These are phyloP conservation scores for Clarireedia sp. DNA, from an alignment of 2,329 filamentous ascomycete species.

Conservation along the genomic window DNA sequence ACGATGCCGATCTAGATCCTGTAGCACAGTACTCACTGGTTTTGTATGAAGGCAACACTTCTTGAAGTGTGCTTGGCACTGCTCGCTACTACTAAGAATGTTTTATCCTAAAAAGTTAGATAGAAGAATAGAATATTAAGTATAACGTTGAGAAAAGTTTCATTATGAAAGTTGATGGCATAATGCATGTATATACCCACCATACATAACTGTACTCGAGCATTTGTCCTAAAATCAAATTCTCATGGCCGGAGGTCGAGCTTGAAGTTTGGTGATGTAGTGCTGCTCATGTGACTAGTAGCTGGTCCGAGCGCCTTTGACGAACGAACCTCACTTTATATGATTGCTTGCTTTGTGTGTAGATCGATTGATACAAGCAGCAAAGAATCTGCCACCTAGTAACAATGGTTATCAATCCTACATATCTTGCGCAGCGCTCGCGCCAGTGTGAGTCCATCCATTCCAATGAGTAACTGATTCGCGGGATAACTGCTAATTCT, in stretches of 20 bases:
- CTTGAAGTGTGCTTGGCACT: too few relatives aligned
- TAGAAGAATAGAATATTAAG: too few relatives aligned
- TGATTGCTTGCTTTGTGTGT: neutral
- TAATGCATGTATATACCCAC: too few relatives aligned
- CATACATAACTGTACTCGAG: neutral
- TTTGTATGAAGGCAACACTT: too few relatives aligned
- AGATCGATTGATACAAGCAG: slow-evolving; percentile 1
- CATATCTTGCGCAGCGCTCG: slow-evolving; percentile 78
- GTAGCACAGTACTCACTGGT: too few relatives aligned
- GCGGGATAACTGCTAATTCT: slow-evolving; percentile 43
- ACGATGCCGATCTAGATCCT: too few relatives aligned
- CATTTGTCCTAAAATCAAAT: neutral
- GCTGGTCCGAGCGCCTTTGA: neutral
- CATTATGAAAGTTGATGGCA: too few relatives aligned
- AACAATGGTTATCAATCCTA: slow-evolving; percentile 82
- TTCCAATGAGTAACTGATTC: neutral
- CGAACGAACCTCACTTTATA: slow-evolving; percentile 5
- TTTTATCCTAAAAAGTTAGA: too few relatives aligned
- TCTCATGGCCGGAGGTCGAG: slow-evolving; percentile 11
- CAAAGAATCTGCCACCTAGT: slow-evolving; percentile 15
- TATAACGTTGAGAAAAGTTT: too few relatives aligned
- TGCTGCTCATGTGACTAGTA: neutral
- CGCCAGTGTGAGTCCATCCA: slow-evolving; percentile 57
- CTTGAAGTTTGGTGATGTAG: neutral
- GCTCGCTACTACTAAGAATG: too few relatives aligned